Percentiles rank a stretch among this genome's conserved stretches.
These are phyloP conservation scores for Teunomyces tritomae DNA, from an alignment of 805 yeast species.

Conservation along the genomic window DNA sequence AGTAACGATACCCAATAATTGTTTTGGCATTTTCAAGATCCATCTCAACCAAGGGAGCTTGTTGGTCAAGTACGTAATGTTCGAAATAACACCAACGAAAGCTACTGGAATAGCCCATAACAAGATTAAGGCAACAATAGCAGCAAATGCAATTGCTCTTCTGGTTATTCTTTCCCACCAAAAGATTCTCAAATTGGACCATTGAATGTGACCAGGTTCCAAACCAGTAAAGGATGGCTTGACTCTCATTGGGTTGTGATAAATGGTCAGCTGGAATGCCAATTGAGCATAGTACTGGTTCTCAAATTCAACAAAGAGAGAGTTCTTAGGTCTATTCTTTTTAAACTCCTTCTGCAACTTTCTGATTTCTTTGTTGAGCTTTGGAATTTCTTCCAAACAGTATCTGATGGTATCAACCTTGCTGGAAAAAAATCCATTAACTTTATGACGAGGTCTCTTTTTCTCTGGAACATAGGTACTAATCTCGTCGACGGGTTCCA, in stretches of 20 bases:
- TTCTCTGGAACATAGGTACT: conserved; percentile 58
- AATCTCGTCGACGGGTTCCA: conserved; percentile 48
- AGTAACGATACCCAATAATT: conserved; percentile 78
- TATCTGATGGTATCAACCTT: conserved; percentile 64
- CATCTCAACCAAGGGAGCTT: conserved; percentile 74
- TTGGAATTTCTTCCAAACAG: conserved; percentile 56
- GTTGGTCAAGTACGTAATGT: conserved; percentile 69
- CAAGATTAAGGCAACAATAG: conserved; percentile 53
- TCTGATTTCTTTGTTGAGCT: conserved; percentile 53
- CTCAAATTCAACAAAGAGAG: conserved; percentile 76
- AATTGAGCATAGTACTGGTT: conserved; percentile 73
- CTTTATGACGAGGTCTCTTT: conserved; percentile 62
- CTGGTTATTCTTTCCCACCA: conserved; percentile 77
- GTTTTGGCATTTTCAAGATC: conserved; percentile 68
- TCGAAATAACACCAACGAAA: conserved; percentile 93
- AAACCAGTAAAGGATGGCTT: conserved; percentile 60
- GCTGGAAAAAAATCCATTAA: conserved; percentile 44
- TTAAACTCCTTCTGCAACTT: conserved; percentile 51
- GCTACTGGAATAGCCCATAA: conserved; percentile 91
- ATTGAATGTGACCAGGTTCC: conserved; percentile 59
- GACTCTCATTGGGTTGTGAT: conserved; percentile 66
- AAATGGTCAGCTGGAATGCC: conserved; percentile 61
- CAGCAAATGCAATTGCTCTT: conserved; percentile 48
- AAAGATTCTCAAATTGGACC: conserved; percentile 72
- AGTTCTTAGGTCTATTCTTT: conserved; percentile 62